Evolutionary conservation across 306 rosid species (phyloP).

Genomic region (Gastrolobium bilobum): DNA sequence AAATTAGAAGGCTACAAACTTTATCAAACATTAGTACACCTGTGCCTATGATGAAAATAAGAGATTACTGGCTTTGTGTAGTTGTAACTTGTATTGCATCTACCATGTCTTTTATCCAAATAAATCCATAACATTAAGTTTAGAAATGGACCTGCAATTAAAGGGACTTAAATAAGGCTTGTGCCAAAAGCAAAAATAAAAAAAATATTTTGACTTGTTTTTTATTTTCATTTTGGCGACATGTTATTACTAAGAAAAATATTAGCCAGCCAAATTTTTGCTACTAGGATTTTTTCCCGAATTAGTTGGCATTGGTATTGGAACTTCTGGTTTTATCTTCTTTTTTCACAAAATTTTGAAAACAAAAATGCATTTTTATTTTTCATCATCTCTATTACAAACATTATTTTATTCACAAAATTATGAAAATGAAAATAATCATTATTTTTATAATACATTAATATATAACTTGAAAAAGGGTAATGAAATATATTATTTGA

Average conservation of each 20-base stretch:
- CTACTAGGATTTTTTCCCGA: not conserved
- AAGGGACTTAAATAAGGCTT: conserved; percentile 16
- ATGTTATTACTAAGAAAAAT: not conserved
- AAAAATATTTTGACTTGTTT: not conserved
- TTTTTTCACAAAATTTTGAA: not conserved
- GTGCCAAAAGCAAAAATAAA: not conserved
- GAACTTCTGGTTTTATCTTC: too few relatives aligned
- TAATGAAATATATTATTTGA: too few relatives aligned
- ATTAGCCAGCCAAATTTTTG: not conserved
- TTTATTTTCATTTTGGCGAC: not conserved
- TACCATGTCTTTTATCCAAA: conserved; percentile 8
- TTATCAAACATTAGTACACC: not conserved
- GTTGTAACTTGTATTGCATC: conserved; percentile 34
- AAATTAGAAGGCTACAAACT: conserved; percentile 8
- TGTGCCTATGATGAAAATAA: conserved; percentile 6
- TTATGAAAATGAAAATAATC: too few relatives aligned
- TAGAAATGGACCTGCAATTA: not conserved
- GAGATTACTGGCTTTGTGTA: conserved; percentile 15
- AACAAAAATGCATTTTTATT: not conserved
- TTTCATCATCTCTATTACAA: not conserved
- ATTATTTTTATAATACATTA: too few relatives aligned
- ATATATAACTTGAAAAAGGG: too few relatives aligned
- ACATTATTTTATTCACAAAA: too few relatives aligned
- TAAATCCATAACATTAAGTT: not conserved
- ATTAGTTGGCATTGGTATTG: not conserved